A percentile compares a stretch with the other conserved stretches of the same genome.
Conservation (phyloP, 1,284 basidiomycete genomes). For the Pascua guehoae region DNA sequence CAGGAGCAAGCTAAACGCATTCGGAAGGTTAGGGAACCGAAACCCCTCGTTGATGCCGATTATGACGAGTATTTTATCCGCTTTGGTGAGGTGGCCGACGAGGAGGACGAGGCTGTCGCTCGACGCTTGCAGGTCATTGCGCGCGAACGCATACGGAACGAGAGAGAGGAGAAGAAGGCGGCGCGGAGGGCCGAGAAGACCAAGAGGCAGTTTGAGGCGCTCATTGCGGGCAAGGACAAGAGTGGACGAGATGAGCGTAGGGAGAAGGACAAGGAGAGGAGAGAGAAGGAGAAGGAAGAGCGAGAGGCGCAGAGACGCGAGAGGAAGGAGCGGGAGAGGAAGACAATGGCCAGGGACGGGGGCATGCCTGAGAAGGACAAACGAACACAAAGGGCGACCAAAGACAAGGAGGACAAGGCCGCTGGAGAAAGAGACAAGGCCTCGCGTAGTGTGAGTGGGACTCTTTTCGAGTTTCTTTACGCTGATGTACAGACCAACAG, state of each 20-base stretch:
- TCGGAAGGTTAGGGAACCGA: constrained; percentile 10
- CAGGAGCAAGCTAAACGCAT: constrained; percentile 15
- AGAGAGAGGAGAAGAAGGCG: constrained; percentile 25
- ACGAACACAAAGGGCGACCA: neutral
- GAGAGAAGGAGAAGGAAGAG: constrained; percentile 5
- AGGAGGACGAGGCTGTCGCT: constrained; percentile 21
- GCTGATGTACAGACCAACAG: too few species aligned
- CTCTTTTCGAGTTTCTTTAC: too few species aligned
- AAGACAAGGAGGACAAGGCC: neutral
- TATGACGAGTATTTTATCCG: constrained; percentile 38
- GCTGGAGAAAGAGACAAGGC: too few species aligned
- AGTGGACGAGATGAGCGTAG: constrained; percentile 2
- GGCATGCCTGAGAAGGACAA: neutral
- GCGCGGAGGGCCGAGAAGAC: constrained; percentile 22
- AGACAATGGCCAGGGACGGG: neutral
- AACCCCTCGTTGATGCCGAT: constrained; percentile 30
- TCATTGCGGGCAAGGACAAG: constrained; percentile 9
- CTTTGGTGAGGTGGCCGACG: constrained; percentile 31
- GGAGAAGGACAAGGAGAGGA: constrained; percentile 11
- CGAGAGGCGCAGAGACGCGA: neutral
- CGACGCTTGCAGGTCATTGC: constrained; percentile 34
- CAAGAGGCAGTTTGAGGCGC: constrained; percentile 27
- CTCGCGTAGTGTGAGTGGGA: too few species aligned
- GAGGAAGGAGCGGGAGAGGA: neutral
- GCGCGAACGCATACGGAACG: constrained; percentile 22